Conservation (phyloP, 805 yeast species). For the Lachancea cidri region DNA sequence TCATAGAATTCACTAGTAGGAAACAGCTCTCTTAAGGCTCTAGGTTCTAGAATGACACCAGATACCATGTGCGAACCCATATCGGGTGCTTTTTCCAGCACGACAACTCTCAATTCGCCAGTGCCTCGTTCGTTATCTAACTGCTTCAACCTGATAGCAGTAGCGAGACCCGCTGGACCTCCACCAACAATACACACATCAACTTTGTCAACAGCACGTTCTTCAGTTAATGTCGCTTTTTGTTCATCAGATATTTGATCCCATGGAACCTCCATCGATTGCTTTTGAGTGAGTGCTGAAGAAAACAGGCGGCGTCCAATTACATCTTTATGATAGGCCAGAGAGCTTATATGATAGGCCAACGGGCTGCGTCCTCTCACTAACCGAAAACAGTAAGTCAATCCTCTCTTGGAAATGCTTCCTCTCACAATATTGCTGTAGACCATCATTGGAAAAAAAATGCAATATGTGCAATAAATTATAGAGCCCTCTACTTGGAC, state of each 20-base stretch:
- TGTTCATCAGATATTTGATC: constrained; percentile 38
- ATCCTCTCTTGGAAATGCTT: neutral
- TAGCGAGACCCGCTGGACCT: constrained; percentile 95
- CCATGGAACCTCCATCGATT: constrained; percentile 24
- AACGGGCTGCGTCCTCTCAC: neutral
- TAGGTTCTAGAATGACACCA: constrained; percentile 92
- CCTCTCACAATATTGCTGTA: neutral
- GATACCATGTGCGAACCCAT: constrained; percentile 89
- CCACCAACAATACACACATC: constrained; percentile 97
- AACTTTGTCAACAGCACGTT: constrained; percentile 77
- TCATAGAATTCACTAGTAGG: constrained; percentile 56
- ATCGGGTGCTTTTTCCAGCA: constrained; percentile 88
- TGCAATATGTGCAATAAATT: too few species aligned
- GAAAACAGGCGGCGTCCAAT: constrained; percentile 3
- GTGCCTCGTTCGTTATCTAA: constrained; percentile 60
- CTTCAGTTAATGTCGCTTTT: constrained; percentile 46
- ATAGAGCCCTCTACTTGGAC: too few species aligned
- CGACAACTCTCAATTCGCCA: constrained; percentile 76
- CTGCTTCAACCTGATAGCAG: constrained; percentile 87
- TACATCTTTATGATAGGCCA: too few species aligned
- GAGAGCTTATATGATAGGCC: too few species aligned
- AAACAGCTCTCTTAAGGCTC: constrained; percentile 77
- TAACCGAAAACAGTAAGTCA: neutral
- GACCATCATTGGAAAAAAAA: neutral
- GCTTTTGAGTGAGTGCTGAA: neutral